A percentile compares a stretch with the other conserved stretches of the same genome.
phyloP scores from a whole-genome alignment of 306 rosid genomes.

The Herpetospermum pedunculosum region DNA sequence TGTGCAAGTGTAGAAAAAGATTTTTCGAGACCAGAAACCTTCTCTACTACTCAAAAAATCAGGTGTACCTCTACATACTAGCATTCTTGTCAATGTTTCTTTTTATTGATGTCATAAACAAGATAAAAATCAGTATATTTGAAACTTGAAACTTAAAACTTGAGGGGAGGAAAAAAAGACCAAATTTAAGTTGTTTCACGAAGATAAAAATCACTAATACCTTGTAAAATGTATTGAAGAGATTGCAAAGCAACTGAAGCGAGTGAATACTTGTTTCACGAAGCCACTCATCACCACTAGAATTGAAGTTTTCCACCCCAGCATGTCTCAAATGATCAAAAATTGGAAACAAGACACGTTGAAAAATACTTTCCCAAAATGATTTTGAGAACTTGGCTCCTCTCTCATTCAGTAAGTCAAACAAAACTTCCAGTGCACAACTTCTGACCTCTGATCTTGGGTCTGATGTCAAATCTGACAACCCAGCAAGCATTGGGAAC shows the following conservation, averaged over 20 bases:
- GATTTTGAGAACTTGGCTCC: constrained; percentile 83
- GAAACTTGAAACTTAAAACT: neutral
- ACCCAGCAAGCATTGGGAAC: constrained; percentile 99
- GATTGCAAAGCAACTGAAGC: constrained; percentile 95
- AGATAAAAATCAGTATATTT: neutral
- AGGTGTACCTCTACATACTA: neutral
- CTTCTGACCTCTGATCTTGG: constrained; percentile 93
- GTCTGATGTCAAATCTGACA: constrained; percentile 95
- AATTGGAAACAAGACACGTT: constrained; percentile 94
- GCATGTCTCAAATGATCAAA: constrained; percentile 96
- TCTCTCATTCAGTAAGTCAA: constrained; percentile 96
- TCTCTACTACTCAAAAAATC: neutral
- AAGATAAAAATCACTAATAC: constrained; percentile 42
- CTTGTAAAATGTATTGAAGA: constrained; percentile 96
- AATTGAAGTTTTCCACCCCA: constrained; percentile 60
- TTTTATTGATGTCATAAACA: neutral
- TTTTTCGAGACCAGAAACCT: neutral
- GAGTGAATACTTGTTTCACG: constrained; percentile 96
- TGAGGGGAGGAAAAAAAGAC: neutral
- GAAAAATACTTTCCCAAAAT: constrained; percentile 98
- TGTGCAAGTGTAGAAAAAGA: neutral
- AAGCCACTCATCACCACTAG: constrained; percentile 74
- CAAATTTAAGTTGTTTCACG: neutral
- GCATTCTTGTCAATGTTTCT: neutral
- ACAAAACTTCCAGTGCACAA: constrained; percentile 95